Evolutionary conservation across 768 basidiomycete genomes (phyloP).

Genomic region (Tylopilus vinaceipallidus): DNA sequence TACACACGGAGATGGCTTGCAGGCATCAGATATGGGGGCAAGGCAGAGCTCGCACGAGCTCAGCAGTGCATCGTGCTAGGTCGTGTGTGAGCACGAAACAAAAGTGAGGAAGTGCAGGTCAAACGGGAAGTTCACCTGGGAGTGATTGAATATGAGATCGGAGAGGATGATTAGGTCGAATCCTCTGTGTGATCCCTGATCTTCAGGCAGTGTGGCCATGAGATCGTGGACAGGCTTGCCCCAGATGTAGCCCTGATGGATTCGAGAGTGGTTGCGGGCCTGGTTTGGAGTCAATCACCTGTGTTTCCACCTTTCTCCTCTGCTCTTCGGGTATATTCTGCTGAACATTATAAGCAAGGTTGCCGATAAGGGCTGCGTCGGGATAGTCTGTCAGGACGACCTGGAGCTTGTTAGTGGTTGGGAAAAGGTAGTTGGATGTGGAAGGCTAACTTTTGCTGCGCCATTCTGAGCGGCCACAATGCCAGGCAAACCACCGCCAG

Average conservation of each 20-base stretch:
- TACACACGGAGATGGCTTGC: slow-evolving; percentile 39
- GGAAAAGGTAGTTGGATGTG: no score
- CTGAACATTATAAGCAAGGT: slow-evolving; percentile 67
- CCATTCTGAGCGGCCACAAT: slow-evolving; percentile 71
- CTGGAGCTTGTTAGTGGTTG: slow-evolving; percentile 45
- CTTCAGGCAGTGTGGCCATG: slow-evolving; percentile 27
- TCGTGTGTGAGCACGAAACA: slow-evolving; percentile 1
- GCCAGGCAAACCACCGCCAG: slow-evolving; percentile 88
- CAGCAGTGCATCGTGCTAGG: slow-evolving; percentile 78
- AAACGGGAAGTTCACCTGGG: slow-evolving; percentile 77
- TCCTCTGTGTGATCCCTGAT: slow-evolving; percentile 20
- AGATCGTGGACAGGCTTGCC: slow-evolving; percentile 48
- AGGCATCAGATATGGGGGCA: slow-evolving; percentile 20
- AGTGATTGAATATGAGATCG: slow-evolving; percentile 94
- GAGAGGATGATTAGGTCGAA: slow-evolving; percentile 88
- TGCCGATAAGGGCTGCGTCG: slow-evolving; percentile 69
- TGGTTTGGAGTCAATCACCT: slow-evolving; percentile 34
- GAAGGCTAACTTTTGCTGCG: slow-evolving; percentile 59
- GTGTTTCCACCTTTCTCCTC: slow-evolving; percentile 27
- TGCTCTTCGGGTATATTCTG: slow-evolving; percentile 44
- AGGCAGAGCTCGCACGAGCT: slow-evolving; percentile 59
- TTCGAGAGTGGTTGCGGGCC: not conserved
- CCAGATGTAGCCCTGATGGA: slow-evolving; percentile 76
- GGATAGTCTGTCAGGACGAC: slow-evolving; percentile 93
- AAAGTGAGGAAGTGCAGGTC: not conserved